Percentiles rank a stretch among this genome's conserved stretches.
Evolutionary conservation across 1,284 basidiomycete species (phyloP).

Genomic region (Stereum hirsutum): DNA sequence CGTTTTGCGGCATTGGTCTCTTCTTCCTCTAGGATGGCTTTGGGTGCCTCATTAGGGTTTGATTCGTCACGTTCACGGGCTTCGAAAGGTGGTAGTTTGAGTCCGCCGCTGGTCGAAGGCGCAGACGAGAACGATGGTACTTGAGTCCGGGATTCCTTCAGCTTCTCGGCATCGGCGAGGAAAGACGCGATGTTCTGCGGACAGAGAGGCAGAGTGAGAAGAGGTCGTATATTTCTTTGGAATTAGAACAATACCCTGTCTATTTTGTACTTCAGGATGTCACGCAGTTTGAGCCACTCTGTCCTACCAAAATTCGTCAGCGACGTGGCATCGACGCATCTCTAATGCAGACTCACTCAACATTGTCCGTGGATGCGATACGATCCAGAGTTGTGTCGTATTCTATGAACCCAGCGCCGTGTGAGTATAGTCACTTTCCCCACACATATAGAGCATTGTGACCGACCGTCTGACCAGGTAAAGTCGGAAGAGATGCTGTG

Average conservation of each 20-base stretch:
- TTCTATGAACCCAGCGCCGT: slow-evolving; percentile 28
- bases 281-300: slow-evolving; percentile 68
- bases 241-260: slow-evolving; percentile 37
- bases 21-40: slow-evolving; percentile 51
- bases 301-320: slow-evolving; percentile 29
- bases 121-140: slow-evolving; percentile 31
- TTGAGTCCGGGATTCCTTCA: slow-evolving; percentile 25
- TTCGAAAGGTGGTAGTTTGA: slow-evolving; percentile 76
- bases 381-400: slow-evolving; percentile 54
- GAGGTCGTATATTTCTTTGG: too few species aligned
- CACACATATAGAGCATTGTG: neutral
- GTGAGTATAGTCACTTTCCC: neutral
- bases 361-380: slow-evolving; percentile 60
- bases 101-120: slow-evolving; percentile 45
- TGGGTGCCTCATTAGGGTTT: slow-evolving; percentile 43
- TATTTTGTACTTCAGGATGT: slow-evolving; percentile 66
- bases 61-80: slow-evolving; percentile 42
- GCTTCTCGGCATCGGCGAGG: slow-evolving; percentile 31
- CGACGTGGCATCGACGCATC: neutral
- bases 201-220: slow-evolving; percentile 7
- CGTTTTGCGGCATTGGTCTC: slow-evolving; percentile 57
- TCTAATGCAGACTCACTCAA: slow-evolving; percentile 41
- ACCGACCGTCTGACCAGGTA: slow-evolving; percentile 7
- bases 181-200: slow-evolving; percentile 52
- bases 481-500: slow-evolving; percentile 1